Evolutionary conservation across 257 asterid species (phyloP), one percentile per base, ranked within the genome.

Genomic region (Nicotiana tomentosiformis): DNA sequence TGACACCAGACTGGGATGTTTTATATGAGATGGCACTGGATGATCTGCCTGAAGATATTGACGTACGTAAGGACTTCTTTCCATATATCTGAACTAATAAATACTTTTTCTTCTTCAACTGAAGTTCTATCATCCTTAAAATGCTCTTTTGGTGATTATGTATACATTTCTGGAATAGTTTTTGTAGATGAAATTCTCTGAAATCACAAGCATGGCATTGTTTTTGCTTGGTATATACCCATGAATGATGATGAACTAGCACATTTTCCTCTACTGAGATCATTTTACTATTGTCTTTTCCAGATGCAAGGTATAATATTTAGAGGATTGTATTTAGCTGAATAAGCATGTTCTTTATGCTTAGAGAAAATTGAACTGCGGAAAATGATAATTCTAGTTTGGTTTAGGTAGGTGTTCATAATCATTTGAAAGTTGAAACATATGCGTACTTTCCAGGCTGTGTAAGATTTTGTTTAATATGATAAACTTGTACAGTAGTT

Each of bases 1-100:
- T 94, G 99, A 94, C 93, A 83, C 97, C 90, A 81, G 99, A 94
- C 82, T 96, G 99, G 99, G 99, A 96, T 88, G 89, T 96, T 66
- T 87, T 96, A 53, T 96, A 92, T 15, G 98, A 96, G 94, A 91
- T 91, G 91, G 84, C 94, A 12, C 92, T 93, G 43, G 94, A 93
- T 81, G 97, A 92, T 88, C 90, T 86, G 51, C 93, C 93, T 53
- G 95, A 93, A 86, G 97, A 91, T 84, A 85, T 82, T 88, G 97
- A 92, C 92, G 93, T 92, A 92, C 60, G 98, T 92, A 96, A 93
- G 97, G 93, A 91, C 90, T 89, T 88, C 83, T 85, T 66, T 77
- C 92, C 89, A 84, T 83, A 69, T 56, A 84, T 78, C 66, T 88
- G 70, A 39, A 49, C 68, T 77, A 51, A 12, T 84, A 43, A 30